Base-by-base conservation (phyloP, 108 stramenopile species). In the Pseudonitzschia delicatissima region DNA sequence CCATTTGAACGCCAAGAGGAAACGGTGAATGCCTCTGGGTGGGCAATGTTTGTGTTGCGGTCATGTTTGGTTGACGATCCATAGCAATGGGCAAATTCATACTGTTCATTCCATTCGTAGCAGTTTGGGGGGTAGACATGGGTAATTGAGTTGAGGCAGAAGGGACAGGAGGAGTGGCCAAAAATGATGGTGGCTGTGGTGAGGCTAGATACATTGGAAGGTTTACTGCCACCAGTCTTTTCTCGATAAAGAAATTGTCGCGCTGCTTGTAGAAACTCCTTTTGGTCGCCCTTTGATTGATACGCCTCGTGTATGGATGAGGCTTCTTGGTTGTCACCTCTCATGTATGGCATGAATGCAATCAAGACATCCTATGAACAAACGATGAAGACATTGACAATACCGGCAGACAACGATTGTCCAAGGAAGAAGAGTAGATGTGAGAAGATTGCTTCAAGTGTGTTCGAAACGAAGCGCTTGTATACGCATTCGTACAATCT, bases 331-430 rank as follows among this genome's bases (percentile, higher is more conserved):
- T 88, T 63, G 51, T 84, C 83, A 36, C 73, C 60, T 52, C 83
- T 82, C 28, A 91, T 75, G 47, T 81, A 83, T 3, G 85, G 84
- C 65, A 86, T 82, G 48, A 88, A 88, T 2, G 79, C 78, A 48
- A 88, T 85, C 58, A 88, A 66, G 5, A 88, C 71, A 6, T 88
- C 77, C 84, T 88, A 55, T 6, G 18, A 32, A 48, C 21, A 23
- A 1, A 45, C 45, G 45, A 39, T 11, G 8, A 11, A 27, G 7
- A 6, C 9, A 5, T 8, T 11, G 12, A 26, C 25, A 51, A 58
- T 36, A 58, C 31, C 35, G 28, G 25, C 47, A 26, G 29, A 45
- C 5, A 42, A 23, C 7, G 20, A 42, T 3, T 44, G 40, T 35
- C 29, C 29, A 39, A 23, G 5, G 42, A 6, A 20, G 12, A 45